Base-by-base conservation (phyloP, 768 basidiomycete genomes). In the Hericium alpestre region DNA sequence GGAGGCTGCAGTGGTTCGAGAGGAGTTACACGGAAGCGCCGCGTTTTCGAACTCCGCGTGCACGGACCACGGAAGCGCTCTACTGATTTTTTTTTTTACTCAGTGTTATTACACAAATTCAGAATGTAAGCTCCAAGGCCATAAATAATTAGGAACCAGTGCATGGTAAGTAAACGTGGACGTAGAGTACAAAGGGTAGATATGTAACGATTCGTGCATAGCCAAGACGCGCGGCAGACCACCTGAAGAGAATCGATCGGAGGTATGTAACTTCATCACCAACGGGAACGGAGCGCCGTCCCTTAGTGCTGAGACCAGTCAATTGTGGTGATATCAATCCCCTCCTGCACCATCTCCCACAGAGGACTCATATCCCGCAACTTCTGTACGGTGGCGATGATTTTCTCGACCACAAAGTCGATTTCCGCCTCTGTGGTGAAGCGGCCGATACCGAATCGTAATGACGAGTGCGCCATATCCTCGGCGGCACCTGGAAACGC, bases 271-370 rank as follows among this genome's bases (percentile, higher is more conserved):
- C 32, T 32, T 32, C 32, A 32, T 8, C 32, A 32, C 9, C 32
- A 32, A 10, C 6, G 32, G 32, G 32, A 10, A 32, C 6, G 32
- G 32, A 6, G 32, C 8, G 32, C 4, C 6, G 6, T 32, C 32
- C 32, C 39, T 73, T 70, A 79, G 62, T 79, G 77, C 68, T 81
- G 90, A 49, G 90, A 87, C 94, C 94, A 97, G 72, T 97, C 81
- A 68, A 98, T 99, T 16, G 87, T 79, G 67, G 84, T 93, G 64
- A 98, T 81, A 70, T 99, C 96, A 58, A 98, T 94, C 46, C 95
- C 95, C 69, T 98, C 96, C 72, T 96, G 93, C 15, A 98, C 94
- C 94, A 99, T 97, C 74, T 99, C 96, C 95, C 95, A 99, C 55
- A 99, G 72, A 38, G 96, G 96, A 66, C 92, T 94, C 91, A 99